Evolutionary conservation across 495 filamentous ascomycete species (phyloP), one percentile per base, ranked within the genome.

Genomic region (Talaromyces ruber): DNA sequence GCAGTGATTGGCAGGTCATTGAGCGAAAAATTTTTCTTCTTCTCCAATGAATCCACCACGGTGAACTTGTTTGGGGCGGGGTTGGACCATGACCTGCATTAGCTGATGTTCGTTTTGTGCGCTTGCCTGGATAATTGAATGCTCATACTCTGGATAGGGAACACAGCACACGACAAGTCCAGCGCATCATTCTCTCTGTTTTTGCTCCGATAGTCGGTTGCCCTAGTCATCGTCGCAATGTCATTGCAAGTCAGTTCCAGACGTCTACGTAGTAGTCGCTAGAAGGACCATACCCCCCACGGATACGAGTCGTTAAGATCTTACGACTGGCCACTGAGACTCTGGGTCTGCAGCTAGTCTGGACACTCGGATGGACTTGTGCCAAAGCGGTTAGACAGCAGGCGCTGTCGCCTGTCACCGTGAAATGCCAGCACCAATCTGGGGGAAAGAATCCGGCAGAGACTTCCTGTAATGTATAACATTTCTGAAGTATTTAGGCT

Each of bases 1-100:
- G 34, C 43, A 47, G 2, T 21, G 43, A 47, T 47, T 47, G 43
- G 34, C 34, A 39, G 34, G 34, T 4, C 34, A 16, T 3, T 16
- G 34, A 39, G 43, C 6, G 43, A 54, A 54, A 28, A 54, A 25
- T 25, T 54, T 47, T 54, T 54, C 51, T 26, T 54, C 51, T 25
- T 53, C 18, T 54, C 26, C 51, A 54, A 26, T 25, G 51, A 26
- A n/a, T 54, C 51, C 51, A 54, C 51, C 51, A 28, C 51, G 51
- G 51, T 54, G 51, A 54, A 54, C 51, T 54, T 16, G 12, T 54
- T 54, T 26, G 51, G 51, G 51, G 51, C 51, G 51, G 51, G 51
- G 51, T 54, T 54, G 51, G 51, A 25, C 51, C 51, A 54, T 54
- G 51, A 54, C 51, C 51, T 54, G 51, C 51, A 54, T 54, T 54